These are phyloP conservation scores for Epichloe gansuensis DNA, from an alignment of 2,329 filamentous ascomycete genomes.

Conservation along the genomic window DNA sequence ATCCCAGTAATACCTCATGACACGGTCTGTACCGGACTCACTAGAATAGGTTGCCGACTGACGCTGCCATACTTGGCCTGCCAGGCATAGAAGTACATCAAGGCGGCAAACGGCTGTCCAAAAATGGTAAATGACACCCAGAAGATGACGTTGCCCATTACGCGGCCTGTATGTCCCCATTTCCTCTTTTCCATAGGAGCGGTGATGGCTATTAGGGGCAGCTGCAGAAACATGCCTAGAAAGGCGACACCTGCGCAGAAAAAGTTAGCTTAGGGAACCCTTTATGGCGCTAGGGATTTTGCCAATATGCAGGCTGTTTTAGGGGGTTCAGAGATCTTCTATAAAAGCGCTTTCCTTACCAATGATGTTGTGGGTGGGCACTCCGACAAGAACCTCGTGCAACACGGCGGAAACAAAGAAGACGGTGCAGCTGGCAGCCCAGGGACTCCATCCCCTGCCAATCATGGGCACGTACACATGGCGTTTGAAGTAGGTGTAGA, in stretches of 20 bases:
- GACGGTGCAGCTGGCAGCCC: conserved; percentile 62
- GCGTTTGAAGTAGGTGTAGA: conserved; percentile 91
- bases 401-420: conserved; percentile 82
- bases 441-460: conserved; percentile 65
- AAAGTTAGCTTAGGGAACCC: not conserved
- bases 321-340: too few relatives aligned
- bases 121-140: conserved; percentile 95
- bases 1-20: not conserved
- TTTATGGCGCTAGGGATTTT: too few relatives aligned
- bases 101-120: conserved; percentile 81
- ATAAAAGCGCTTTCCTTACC: conserved; percentile 36
- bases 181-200: conserved; percentile 68
- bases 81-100: conserved; percentile 97
- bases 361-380: conserved; percentile 89
- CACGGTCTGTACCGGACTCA: not conserved
- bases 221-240: conserved; percentile 82
- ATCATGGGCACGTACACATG: conserved; percentile 86
- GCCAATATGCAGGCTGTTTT: too few relatives aligned
- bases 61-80: conserved; percentile 93
- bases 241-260: conserved; percentile 68
- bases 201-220: conserved; percentile 77
- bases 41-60: conserved; percentile 29
- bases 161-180: conserved; percentile 54
- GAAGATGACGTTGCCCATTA: conserved; percentile 87
- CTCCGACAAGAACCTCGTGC: conserved; percentile 84